Percentiles rank a stretch among this genome's conserved stretches.
These are phyloP conservation scores for Trichoderma erinaceum DNA, from an alignment of 495 filamentous ascomycete species.

Conservation along the genomic window DNA sequence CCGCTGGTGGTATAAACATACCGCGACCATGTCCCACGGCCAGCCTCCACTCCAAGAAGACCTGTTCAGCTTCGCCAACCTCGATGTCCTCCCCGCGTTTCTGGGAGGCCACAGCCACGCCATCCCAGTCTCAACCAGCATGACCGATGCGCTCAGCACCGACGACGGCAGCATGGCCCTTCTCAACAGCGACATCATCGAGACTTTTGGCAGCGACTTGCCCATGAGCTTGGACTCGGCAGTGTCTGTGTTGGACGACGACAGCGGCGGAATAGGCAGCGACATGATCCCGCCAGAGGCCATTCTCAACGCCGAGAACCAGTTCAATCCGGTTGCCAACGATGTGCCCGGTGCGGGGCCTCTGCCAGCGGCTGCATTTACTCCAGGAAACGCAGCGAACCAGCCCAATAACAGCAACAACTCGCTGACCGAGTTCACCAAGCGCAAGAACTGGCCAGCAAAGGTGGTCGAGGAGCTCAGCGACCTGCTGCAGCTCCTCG, in stretches of 20 bases:
- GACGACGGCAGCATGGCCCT: conserved; percentile 36
- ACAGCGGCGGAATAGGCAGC: conserved; percentile 21
- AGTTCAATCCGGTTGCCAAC: conserved; percentile 27
- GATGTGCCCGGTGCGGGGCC: conserved; percentile 50
- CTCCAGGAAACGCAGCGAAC: conserved; percentile 20
- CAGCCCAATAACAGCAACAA: conserved; percentile 40
- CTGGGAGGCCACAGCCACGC: conserved; percentile 6
- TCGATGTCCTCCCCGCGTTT: conserved; percentile 2
- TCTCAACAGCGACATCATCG: conserved; percentile 32
- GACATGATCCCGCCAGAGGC: conserved; percentile 15
- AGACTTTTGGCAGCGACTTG: conserved; percentile 31
- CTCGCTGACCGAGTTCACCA: conserved; percentile 74
- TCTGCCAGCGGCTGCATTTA: conserved; percentile 21
- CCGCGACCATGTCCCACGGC: conserved; percentile 17
- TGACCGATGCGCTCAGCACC: conserved; percentile 19
- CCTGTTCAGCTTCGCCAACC: neutral
- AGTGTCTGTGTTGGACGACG: conserved; percentile 15
- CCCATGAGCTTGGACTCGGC: conserved; percentile 32
- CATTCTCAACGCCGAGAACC: conserved; percentile 16
- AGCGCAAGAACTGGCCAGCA: conserved; percentile 82
- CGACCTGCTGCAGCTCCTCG: conserved; percentile 83
- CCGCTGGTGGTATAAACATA: conserved; percentile 4
- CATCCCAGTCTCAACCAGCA: conserved; percentile 18
- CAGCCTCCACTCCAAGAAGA: neutral
- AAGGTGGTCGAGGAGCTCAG: conserved; percentile 83